phyloP scores from a whole-genome alignment of 1,139 yeast species.

The Candida albicans region DNA sequence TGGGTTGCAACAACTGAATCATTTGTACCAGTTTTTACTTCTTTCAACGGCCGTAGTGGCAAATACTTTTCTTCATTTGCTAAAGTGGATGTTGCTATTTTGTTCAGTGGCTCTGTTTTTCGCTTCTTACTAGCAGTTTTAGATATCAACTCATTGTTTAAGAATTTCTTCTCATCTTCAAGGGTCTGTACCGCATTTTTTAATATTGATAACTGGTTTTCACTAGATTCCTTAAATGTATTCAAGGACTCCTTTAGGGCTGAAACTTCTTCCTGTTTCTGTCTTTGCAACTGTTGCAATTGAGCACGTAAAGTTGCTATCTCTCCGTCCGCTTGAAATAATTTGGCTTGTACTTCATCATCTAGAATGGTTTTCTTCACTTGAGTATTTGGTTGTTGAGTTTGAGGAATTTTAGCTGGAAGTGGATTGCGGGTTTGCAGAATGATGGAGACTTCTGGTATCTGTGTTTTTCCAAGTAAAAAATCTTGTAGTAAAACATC shows the following conservation, averaged over 20 bases:
- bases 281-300: constrained; percentile 48
- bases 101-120: constrained; percentile 3
- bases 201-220: constrained; percentile 42
- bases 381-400: constrained; percentile 8
- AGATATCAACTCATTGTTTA: constrained; percentile 43
- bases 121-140: constrained; percentile 14
- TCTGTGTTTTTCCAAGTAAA: constrained; percentile 9
- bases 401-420: constrained; percentile 5
- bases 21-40: no score
- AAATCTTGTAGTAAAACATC: constrained; percentile 29
- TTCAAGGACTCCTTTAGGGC: constrained; percentile 39
- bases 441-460: constrained; percentile 4
- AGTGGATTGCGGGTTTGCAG: constrained; percentile 8
- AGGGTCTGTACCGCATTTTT: constrained; percentile 50
- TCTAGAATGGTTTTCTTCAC: constrained; percentile 1
- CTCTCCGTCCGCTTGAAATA: constrained; percentile 69
- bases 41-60: no score
- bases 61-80: neutral
- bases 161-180: constrained; percentile 72
- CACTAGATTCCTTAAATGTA: constrained; percentile 31
- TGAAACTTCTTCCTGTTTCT: constrained; percentile 44
- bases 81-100: neutral
- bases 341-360: constrained; percentile 21
- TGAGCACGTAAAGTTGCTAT: constrained; percentile 72
- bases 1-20: neutral